Evolutionary conservation across 257 asterid species (phyloP).

Genomic region (Nemophila menziesii): DNA sequence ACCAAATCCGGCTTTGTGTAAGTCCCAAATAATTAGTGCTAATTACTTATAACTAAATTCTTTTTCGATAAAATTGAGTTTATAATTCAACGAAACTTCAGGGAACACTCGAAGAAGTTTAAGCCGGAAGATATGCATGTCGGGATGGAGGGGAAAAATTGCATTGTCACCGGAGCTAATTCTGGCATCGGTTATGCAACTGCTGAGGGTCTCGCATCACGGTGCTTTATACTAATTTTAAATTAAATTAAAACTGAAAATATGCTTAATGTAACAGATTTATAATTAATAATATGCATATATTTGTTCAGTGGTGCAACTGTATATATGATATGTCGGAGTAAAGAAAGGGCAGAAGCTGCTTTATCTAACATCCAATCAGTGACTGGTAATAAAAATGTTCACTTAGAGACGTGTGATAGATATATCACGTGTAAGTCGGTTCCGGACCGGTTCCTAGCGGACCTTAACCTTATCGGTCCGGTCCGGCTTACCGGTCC

Average conservation of each 20-base stretch:
- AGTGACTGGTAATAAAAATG: constrained; percentile 62
- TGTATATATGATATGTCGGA: constrained; percentile 70
- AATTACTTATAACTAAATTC: too few species aligned
- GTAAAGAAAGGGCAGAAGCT: constrained; percentile 78
- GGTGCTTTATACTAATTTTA: constrained; percentile 35
- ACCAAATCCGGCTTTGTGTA: constrained; percentile 63
- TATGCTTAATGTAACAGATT: too few species aligned
- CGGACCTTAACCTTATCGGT: too few species aligned
- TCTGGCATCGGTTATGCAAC: constrained; percentile 87
- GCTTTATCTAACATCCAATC: constrained; percentile 58
- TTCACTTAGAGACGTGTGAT: constrained; percentile 78
- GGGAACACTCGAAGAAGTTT: constrained; percentile 75
- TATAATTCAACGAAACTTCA: too few species aligned
- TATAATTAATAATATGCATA: too few species aligned
- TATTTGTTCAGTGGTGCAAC: constrained; percentile 64
- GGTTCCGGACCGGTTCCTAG: too few species aligned
- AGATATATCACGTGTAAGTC: constrained; percentile 80
- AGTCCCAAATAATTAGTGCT: constrained; percentile 14
- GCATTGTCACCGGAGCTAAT: constrained; percentile 91
- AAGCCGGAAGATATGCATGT: constrained; percentile 62
- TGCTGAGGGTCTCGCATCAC: constrained; percentile 83
- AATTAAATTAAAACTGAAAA: too few species aligned
- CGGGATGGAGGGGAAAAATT: constrained; percentile 65
- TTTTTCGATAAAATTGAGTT: too few species aligned
- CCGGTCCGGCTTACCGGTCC: too few species aligned